Evolutionary conservation across 495 filamentous ascomycete species (phyloP).

Genomic region (Chaetomidium leptoderma): DNA sequence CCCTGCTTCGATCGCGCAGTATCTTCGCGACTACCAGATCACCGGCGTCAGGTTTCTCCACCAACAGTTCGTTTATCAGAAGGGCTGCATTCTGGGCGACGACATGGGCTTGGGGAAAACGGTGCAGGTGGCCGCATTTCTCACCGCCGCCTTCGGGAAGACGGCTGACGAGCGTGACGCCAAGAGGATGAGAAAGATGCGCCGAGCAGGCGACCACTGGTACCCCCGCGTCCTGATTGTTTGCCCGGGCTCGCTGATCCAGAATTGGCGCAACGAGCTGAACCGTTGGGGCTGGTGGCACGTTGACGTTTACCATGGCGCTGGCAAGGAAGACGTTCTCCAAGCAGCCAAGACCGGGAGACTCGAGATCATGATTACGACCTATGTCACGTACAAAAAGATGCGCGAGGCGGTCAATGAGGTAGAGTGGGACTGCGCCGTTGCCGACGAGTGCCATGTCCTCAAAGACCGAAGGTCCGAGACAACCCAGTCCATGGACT

Average conservation of each 20-base stretch:
- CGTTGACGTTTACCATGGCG: conserved; percentile 75
- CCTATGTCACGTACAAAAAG: conserved; percentile 80
- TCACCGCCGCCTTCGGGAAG: conserved; percentile 91
- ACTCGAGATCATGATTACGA: conserved; percentile 88
- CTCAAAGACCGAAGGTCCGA: conserved; percentile 77
- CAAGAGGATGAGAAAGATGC: conserved; percentile 89
- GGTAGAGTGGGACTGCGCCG: conserved; percentile 91
- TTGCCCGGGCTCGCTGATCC: conserved; percentile 81
- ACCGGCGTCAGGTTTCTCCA: conserved; percentile 84
- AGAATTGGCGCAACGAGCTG: conserved; percentile 86
- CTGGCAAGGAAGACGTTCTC: conserved; percentile 66
- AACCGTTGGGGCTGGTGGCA: conserved; percentile 95
- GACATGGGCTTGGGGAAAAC: conserved; percentile 99
- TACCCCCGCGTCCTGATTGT: conserved; percentile 85
- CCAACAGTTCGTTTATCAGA: conserved; percentile 84
- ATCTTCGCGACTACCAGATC: conserved; percentile 87
- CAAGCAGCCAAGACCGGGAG: conserved; percentile 69
- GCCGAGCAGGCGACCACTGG: conserved; percentile 59
- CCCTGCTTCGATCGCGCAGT: conserved; percentile 87
- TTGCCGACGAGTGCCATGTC: conserved; percentile 93
- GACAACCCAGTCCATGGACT: conserved; percentile 82
- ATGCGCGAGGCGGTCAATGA: conserved; percentile 73
- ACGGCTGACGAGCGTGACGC: conserved; percentile 83
- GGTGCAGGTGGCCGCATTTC: conserved; percentile 91
- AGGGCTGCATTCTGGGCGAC: conserved; percentile 84